Evolutionary conservation across 2,329 filamentous ascomycete species (phyloP).

Genomic region (Ceratocystis harringtonii): DNA sequence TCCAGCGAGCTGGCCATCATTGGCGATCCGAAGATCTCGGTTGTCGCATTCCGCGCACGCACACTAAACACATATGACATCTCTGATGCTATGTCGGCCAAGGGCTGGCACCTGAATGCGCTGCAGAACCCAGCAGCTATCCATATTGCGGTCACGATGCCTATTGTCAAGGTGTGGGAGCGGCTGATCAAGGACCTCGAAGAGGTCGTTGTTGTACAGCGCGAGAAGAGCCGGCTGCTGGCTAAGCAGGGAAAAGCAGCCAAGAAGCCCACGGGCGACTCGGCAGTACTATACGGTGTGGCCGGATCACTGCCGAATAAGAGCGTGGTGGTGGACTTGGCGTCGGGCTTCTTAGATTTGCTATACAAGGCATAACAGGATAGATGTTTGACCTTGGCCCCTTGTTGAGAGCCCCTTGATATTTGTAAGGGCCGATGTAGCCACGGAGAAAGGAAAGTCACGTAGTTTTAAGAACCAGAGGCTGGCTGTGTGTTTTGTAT

Average conservation of each 20-base stretch:
- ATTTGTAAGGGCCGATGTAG: neutral
- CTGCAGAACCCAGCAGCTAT: constrained; percentile 84
- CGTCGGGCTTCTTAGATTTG: constrained; percentile 80
- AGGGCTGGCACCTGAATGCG: constrained; percentile 92
- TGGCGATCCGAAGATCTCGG: constrained; percentile 74
- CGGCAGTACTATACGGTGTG: constrained; percentile 83
- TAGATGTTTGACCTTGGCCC: neutral
- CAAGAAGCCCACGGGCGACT: constrained; percentile 58
- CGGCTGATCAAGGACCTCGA: constrained; percentile 60
- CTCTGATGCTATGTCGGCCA: constrained; percentile 68
- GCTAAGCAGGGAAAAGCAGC: constrained; percentile 51
- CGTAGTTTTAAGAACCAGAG: neutral
- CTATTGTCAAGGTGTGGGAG: constrained; percentile 69
- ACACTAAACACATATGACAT: constrained; percentile 90
- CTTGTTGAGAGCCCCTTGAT: neutral
- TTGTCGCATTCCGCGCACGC: constrained; percentile 73
- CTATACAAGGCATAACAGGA: constrained; percentile 62
- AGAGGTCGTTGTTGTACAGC: constrained; percentile 52
- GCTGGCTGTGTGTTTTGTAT: neutral
- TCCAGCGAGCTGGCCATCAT: constrained; percentile 61
- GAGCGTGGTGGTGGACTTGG: constrained; percentile 80
- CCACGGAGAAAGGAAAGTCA: too few species aligned
- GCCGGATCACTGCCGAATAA: constrained; percentile 92
- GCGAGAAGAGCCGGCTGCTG: constrained; percentile 64
- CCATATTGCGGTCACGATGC: constrained; percentile 84